Evolutionary conservation across 179 eudicot species (phyloP).

Genomic region (Silene noctiflora): DNA sequence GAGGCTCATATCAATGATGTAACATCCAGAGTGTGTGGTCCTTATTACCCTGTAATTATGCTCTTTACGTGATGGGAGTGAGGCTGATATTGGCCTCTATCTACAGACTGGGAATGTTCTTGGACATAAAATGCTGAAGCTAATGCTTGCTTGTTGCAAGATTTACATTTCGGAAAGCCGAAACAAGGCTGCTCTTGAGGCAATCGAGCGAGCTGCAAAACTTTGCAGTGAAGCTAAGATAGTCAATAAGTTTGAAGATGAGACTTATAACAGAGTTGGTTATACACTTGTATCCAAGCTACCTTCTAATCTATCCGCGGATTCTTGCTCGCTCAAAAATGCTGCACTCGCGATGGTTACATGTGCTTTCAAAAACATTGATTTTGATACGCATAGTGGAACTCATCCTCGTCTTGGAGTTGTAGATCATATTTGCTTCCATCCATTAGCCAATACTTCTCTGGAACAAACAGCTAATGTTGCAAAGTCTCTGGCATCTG

Average conservation of each 20-base stretch:
- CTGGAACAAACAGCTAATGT: constrained; percentile 46
- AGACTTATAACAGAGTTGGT: constrained; percentile 74
- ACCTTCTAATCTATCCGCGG: constrained; percentile 23
- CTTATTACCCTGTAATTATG: background rate
- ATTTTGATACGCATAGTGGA: constrained; percentile 63
- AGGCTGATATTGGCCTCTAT: constrained; percentile 20
- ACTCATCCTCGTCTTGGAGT: constrained; percentile 86
- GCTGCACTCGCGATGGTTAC: constrained; percentile 68
- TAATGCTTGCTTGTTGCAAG: constrained; percentile 76
- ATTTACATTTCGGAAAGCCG: constrained; percentile 87
- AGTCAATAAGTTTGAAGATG: constrained; percentile 76
- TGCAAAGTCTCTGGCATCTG: constrained; percentile 65
- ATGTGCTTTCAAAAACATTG: constrained; percentile 60
- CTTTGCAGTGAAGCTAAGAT: constrained; percentile 52
- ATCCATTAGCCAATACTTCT: constrained; percentile 48
- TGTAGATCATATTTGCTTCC: constrained; percentile 73
- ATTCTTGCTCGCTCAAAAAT: constrained; percentile 36
- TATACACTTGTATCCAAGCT: constrained; percentile 80
- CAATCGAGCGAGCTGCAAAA: constrained; percentile 70
- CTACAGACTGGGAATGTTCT: constrained; percentile 17
- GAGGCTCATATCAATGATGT: too few species aligned
- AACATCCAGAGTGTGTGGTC: too few species aligned
- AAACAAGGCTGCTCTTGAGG: constrained; percentile 62
- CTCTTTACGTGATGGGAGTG: constrained; percentile 3
- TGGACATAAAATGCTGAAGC: constrained; percentile 47